Evolutionary conservation across 2,329 filamentous ascomycete species (phyloP).

Genomic region (Karstenula rhodostoma): DNA sequence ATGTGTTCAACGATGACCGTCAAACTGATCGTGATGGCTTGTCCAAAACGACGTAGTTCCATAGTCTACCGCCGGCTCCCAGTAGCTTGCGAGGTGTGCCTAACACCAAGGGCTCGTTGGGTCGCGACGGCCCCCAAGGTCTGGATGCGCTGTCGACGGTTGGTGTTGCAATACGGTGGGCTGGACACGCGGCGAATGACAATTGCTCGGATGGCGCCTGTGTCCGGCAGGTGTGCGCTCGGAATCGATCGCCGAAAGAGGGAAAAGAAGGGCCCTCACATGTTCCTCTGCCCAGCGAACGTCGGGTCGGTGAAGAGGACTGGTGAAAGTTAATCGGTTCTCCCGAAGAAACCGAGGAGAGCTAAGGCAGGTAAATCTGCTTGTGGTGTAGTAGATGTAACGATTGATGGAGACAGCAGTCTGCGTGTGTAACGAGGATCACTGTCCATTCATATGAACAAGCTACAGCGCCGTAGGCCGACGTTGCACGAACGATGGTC

Average conservation of each 20-base stretch:
- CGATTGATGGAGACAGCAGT: slow-evolving; percentile 39
- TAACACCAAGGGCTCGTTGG: slow-evolving; percentile 1
- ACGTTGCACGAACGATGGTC: slow-evolving; percentile 30
- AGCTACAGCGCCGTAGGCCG: slow-evolving; percentile 26
- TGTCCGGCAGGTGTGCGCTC: slow-evolving; percentile 8
- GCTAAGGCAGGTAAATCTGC: slow-evolving; percentile 34
- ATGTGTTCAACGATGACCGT: slow-evolving; percentile 1
- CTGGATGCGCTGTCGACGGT: slow-evolving; percentile 4
- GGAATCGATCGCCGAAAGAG: slow-evolving; percentile 10
- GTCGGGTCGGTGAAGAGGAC: background rate
- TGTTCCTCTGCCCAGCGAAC: slow-evolving; percentile 5
- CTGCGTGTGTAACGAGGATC: slow-evolving; percentile 35
- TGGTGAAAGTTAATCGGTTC: slow-evolving; percentile 13
- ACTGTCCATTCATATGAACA: slow-evolving; percentile 27
- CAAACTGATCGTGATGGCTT: slow-evolving; percentile 6
- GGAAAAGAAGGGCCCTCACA: slow-evolving; percentile 15
- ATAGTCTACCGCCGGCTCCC: background rate
- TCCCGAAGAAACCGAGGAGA: slow-evolving; percentile 18
- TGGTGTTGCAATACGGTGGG: slow-evolving; percentile 13
- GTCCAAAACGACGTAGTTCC: slow-evolving; percentile 4
- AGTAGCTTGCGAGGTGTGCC: background rate
- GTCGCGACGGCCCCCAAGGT: slow-evolving; percentile 3
- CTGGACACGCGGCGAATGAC: slow-evolving; percentile 16
- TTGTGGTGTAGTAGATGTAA: slow-evolving; percentile 47
- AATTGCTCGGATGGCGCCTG: slow-evolving; percentile 15